Conservation (phyloP, 495 filamentous ascomycete species). For the Margaritispora aquatica region DNA sequence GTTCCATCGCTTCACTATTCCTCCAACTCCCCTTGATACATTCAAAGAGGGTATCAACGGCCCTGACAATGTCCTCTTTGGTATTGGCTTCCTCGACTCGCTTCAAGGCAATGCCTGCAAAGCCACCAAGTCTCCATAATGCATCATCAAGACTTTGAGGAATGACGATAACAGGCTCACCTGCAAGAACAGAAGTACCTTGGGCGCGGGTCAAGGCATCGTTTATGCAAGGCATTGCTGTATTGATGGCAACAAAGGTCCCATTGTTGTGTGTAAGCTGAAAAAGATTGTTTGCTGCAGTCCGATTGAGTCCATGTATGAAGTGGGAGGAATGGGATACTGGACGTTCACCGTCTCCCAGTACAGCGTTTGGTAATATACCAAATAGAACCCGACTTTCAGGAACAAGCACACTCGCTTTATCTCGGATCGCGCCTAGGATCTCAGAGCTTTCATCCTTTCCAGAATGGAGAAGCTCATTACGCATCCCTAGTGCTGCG, state of each 20-base stretch:
- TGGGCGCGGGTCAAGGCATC: constrained; percentile 73
- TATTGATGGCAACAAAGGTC: constrained; percentile 80
- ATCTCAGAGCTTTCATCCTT: constrained; percentile 93
- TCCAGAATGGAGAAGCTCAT: constrained; percentile 85
- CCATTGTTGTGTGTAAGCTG: constrained; percentile 65
- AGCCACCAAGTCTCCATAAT: constrained; percentile 87
- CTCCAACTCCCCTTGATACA: constrained; percentile 86
- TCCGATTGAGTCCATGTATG: constrained; percentile 67
- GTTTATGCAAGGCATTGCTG: constrained; percentile 80
- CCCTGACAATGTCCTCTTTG: constrained; percentile 61
- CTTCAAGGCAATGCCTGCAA: constrained; percentile 75
- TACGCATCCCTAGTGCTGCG: constrained; percentile 80
- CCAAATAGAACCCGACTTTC: constrained; percentile 82
- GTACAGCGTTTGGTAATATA: constrained; percentile 68
- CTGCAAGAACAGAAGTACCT: constrained; percentile 75
- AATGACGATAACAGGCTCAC: constrained; percentile 73
- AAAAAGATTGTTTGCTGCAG: constrained; percentile 64
- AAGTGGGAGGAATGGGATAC: constrained; percentile 67
- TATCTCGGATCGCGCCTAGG: constrained; percentile 74
- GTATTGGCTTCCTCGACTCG: constrained; percentile 69
- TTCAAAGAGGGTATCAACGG: constrained; percentile 77
- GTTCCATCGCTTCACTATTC: constrained; percentile 97
- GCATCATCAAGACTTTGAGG: constrained; percentile 84
- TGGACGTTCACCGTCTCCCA: constrained; percentile 66
- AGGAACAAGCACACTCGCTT: constrained; percentile 72